Base-by-base conservation (phyloP, 208 protist species). In the Crithidia bombi region DNA sequence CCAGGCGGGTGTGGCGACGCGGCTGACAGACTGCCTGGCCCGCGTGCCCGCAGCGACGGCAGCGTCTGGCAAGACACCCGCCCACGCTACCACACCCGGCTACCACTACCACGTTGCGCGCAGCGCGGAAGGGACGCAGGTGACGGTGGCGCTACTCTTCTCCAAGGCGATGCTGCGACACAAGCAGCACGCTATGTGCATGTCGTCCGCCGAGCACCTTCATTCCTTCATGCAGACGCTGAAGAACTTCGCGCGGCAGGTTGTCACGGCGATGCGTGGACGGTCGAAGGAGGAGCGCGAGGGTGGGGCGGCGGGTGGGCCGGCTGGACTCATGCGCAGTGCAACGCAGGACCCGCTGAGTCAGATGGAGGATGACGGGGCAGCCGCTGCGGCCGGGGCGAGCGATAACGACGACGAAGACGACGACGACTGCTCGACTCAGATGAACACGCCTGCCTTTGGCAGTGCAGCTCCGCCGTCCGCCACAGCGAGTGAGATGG, bases 71-170 rank as follows among this genome's bases (percentile, higher is more conserved):
- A 7, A 19, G 23, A 26, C 35, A n/a, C 14, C 17, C 32, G 59
- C 64, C 39, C 28, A 14, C 25, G 21, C 67, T 28, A 59, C 11
- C 2, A 38, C 57, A 1, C 49, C 66, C 11, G 82, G 81, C 36
- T 92, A 90, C 43, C 83, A 83, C 58, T 92, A 89, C 67, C 83
- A 87, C 65, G 84, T 95, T 12, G 73, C 75, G 54, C 83, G 85
- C 38, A 54, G 61, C 23, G 73, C 56, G 7, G 73, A 87, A 25
- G 75, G 66, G 21, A 77, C 69, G n/a, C 72, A 83, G 51, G 32
- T 90, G 14, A 91, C 82, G 19, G 65, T 96, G 36, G 68, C 89
- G 10, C 78, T 96, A 3, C 87, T 94, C 66, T 94, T 94, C 77
- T 96, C 91, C 36, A 80, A 78, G 43, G 39, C 55, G 14, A 59